A percentile compares a stretch with the other conserved stretches of the same genome.
phyloP scores from a whole-genome alignment of 306 rosid genomes.

The Acacia crassicarpa region DNA sequence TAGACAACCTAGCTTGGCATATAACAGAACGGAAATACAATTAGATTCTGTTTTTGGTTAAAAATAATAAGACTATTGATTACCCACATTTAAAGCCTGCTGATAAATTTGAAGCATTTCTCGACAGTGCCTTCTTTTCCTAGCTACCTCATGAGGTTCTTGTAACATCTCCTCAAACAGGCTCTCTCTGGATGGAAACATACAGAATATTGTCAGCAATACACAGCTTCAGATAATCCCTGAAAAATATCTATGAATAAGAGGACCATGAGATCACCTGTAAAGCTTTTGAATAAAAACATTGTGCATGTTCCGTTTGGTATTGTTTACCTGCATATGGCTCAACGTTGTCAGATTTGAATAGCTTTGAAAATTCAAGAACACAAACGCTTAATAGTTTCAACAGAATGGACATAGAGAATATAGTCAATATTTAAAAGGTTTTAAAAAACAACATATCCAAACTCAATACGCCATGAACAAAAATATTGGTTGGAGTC shows the following conservation, averaged over 20 bases:
- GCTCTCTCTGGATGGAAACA: conserved; percentile 63
- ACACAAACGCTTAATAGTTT: neutral
- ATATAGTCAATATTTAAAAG: neutral
- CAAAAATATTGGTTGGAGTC: neutral
- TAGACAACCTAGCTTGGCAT: conserved; percentile 9
- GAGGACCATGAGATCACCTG: conserved; percentile 51
- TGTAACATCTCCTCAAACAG: conserved; percentile 87
- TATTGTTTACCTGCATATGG: conserved; percentile 71
- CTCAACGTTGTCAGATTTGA: neutral
- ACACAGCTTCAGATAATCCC: neutral
- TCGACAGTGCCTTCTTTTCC: conserved; percentile 75
- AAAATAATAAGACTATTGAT: neutral
- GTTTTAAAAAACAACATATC: neutral
- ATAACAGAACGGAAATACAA: neutral
- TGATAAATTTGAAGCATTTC: conserved; percentile 84
- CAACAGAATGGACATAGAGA: conserved; percentile 1
- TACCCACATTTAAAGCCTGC: conserved; percentile 77
- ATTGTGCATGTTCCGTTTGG: conserved; percentile 86
- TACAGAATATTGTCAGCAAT: conserved; percentile 24
- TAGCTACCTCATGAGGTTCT: conserved; percentile 83
- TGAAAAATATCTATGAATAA: neutral
- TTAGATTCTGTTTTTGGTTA: neutral
- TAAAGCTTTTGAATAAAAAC: conserved; percentile 87
- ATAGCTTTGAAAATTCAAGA: conserved; percentile 20
- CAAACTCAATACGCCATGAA: neutral